Evolutionary conservation across 2,329 filamentous ascomycete genomes (phyloP).

Genomic region (Dichotomopilus funicola): DNA sequence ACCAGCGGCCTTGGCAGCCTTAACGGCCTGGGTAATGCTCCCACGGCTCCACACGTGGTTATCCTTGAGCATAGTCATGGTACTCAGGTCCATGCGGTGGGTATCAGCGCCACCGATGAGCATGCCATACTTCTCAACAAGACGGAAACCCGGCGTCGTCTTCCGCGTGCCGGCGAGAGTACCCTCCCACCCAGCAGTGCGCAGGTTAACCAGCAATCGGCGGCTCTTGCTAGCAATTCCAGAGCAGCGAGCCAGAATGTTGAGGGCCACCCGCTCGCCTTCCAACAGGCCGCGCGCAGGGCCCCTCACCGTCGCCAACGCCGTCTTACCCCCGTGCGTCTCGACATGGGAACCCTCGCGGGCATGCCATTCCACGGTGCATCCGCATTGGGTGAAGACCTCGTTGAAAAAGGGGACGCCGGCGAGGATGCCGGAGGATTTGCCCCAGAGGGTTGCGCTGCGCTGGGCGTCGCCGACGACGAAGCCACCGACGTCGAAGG

Average conservation of each 20-base stretch:
- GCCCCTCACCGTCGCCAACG: conserved; percentile 75
- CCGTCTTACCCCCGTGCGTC: conserved; percentile 42
- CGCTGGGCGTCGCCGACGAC: conserved; percentile 71
- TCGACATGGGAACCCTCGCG: conserved; percentile 66
- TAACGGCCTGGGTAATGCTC: conserved; percentile 79
- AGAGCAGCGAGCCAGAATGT: conserved; percentile 83
- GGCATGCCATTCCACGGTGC: conserved; percentile 83
- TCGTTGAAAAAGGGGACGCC: conserved; percentile 94
- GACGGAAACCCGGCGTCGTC: conserved; percentile 89
- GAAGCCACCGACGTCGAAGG: conserved; percentile 95
- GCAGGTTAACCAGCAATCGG: conserved; percentile 48
- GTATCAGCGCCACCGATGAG: conserved; percentile 86
- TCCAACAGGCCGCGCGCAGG: conserved; percentile 75
- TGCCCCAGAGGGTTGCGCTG: conserved; percentile 61
- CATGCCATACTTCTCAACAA: conserved; percentile 99
- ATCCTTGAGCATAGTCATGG: conserved; percentile 99
- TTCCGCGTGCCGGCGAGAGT: conserved; percentile 92
- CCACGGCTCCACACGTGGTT: conserved; percentile 94
- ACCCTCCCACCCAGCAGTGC: conserved; percentile 67
- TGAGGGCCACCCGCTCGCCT: conserved; percentile 90
- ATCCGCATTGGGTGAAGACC: conserved; percentile 83
- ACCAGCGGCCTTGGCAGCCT: conserved; percentile 72
- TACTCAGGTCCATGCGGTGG: conserved; percentile 82
- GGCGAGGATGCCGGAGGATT: conserved; percentile 73
- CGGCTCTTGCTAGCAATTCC: conserved; percentile 72